Conservation (phyloP, 768 basidiomycete genomes). For the Lyophyllum shimeji region DNA sequence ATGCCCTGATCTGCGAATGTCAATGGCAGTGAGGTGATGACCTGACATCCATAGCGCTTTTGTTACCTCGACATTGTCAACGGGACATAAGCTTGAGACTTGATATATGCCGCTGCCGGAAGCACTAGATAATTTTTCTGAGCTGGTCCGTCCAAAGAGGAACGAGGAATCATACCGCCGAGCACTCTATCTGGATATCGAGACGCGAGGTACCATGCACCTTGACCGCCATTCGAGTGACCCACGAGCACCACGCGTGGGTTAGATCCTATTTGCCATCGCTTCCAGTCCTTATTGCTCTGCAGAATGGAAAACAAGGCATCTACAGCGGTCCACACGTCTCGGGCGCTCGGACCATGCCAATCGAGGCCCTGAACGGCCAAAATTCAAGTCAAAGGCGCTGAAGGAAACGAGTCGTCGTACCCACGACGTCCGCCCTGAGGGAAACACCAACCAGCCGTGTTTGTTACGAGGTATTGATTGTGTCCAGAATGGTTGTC, state of each 20-base stretch:
- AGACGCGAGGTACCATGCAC: constrained; percentile 77
- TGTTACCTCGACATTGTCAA: constrained; percentile 60
- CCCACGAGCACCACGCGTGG: constrained; percentile 70
- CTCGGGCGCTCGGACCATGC: constrained; percentile 80
- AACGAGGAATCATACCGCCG: constrained; percentile 41
- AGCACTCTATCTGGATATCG: constrained; percentile 76
- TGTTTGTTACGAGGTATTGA: constrained; percentile 56
- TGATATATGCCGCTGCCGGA: constrained; percentile 81
- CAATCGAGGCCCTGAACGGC: constrained; percentile 77
- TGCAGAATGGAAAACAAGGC: constrained; percentile 52
- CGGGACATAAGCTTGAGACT: constrained; percentile 84
- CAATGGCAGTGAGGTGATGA: neutral
- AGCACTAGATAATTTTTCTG: constrained; percentile 45
- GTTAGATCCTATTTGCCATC: constrained; percentile 36
- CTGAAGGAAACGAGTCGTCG: constrained; percentile 3
- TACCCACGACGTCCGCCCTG: constrained; percentile 86
- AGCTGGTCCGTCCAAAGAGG: neutral
- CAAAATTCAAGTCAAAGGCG: neutral
- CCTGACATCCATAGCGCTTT: neutral
- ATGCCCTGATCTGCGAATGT: constrained; percentile 58
- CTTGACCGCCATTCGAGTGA: constrained; percentile 94
- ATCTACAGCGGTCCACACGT: constrained; percentile 64
- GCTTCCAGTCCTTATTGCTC: constrained; percentile 32
- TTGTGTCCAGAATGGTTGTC: constrained; percentile 56
- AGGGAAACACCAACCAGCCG: constrained; percentile 80